Conservation (phyloP, 805 yeast genomes). For the Debaryomyces castellii region DNA sequence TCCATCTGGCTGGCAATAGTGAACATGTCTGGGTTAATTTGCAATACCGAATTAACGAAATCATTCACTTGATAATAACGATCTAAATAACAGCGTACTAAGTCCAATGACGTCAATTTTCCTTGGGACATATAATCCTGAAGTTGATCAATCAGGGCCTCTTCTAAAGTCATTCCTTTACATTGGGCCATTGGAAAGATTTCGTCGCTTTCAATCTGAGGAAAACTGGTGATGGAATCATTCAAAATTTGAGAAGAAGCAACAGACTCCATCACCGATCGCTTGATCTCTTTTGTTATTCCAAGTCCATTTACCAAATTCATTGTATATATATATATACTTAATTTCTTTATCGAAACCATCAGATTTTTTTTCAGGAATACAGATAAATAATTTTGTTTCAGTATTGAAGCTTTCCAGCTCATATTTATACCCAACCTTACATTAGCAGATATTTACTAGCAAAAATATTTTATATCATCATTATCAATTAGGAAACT, state of each 20-base stretch:
- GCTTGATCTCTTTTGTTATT: constrained; percentile 3
- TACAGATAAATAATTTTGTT: no score
- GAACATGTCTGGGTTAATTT: constrained; percentile 23
- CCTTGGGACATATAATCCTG: constrained; percentile 20
- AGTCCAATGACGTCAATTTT: constrained; percentile 16
- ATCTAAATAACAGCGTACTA: constrained; percentile 19
- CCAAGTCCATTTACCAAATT: background rate
- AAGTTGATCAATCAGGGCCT: constrained; percentile 26
- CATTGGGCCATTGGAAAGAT: constrained; percentile 16
- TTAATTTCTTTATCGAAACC: no score
- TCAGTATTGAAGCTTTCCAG: no score
- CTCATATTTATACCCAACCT: no score
- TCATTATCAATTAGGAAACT: no score
- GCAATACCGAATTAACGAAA: constrained; percentile 18
- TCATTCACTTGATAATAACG: constrained; percentile 21
- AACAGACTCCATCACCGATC: constrained; percentile 1
- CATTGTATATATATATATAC: no score
- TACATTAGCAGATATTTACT: no score
- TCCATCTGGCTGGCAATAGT: constrained; percentile 20
- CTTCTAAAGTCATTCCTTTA: constrained; percentile 22
- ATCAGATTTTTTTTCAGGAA: no score
- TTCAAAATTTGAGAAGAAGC: constrained; percentile 5
- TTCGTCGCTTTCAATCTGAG: constrained; percentile 5
- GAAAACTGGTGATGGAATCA: constrained; percentile 6
- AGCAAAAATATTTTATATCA: no score